Evolutionary conservation across 768 basidiomycete species (phyloP), one percentile per base, ranked within the genome.

Genomic region (Imleria badia): DNA sequence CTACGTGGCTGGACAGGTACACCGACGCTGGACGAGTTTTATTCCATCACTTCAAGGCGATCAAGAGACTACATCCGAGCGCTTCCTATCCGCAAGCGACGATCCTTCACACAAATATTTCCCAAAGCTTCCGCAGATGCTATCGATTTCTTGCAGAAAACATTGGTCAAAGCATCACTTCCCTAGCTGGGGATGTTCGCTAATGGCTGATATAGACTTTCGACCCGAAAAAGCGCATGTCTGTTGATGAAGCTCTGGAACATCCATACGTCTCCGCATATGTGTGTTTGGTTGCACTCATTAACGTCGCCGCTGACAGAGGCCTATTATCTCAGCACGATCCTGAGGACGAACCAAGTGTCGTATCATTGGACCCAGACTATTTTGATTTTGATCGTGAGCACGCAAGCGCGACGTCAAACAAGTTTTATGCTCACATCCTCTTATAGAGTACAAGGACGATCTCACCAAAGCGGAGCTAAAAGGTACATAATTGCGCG

Each of bases 341-440:
- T 66, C 86, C 93, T 2, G 87, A 91, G 50, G 94, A 97, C 66
- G 94, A 97, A 66, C 94, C 95, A 3, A 76, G 76, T 29, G 86
- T 88, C n/a, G 78, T 82, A 39, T 86, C 90, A 11, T 80, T 97
- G 42, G 86, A 86, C 65, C 84, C 91, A 0, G 80, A 82, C 42
- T 97, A 94, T 73, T 97, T 97, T 71, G 88, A 93, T 61, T 96
- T 95, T 65, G 94, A 97, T 69, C 76, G 84, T 88, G 66, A 70
- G 86, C 72, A 15, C 20, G 10, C 36, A 38, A 33, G 45, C 44
- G 40, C 35, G 26, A 38, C 36, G 26, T 46, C 47, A 8, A 13
- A 35, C 14, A 13, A 20, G 13, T 5, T 51, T 48, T 54, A 38
- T 62, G 54, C 31, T 55, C 45, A 48, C 49, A 5, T 51, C 39